Conservation (phyloP, 208 protist genomes). For the Trypanosoma theileri region DNA sequence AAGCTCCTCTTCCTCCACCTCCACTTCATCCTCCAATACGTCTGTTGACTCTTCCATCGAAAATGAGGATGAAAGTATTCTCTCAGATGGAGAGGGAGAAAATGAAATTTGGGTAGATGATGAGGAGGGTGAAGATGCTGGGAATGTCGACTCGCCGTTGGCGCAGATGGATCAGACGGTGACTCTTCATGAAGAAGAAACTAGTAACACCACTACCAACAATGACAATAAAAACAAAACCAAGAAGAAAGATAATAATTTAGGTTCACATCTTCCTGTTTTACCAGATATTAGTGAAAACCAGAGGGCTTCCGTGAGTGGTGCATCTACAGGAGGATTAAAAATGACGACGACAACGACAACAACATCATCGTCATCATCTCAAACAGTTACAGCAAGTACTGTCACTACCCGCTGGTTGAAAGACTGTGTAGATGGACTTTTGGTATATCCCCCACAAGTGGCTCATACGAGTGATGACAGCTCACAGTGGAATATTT, state of each 20-base stretch:
- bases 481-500: conserved; percentile 20
- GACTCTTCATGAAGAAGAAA: background rate
- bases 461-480: conserved; percentile 23
- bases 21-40: background rate
- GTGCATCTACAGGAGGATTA: background rate
- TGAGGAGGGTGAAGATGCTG: background rate
- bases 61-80: background rate
- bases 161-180: no score
- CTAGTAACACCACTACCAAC: background rate
- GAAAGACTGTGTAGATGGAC: conserved; percentile 24
- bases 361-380: background rate
- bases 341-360: no score
- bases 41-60: no score
- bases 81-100: background rate
- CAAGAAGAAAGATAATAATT: background rate
- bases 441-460: conserved; percentile 27
- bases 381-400: background rate
- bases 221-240: background rate
- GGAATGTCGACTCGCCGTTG: no score
- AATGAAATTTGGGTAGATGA: conserved; percentile 5
- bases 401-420: conserved; percentile 28
- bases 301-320: background rate
- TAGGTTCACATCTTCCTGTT: background rate
- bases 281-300: background rate
- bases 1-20: background rate